Evolutionary conservation across 805 yeast species (phyloP), one percentile per base, ranked within the genome.

Genomic region (Wickerhamiella spandovensis): DNA sequence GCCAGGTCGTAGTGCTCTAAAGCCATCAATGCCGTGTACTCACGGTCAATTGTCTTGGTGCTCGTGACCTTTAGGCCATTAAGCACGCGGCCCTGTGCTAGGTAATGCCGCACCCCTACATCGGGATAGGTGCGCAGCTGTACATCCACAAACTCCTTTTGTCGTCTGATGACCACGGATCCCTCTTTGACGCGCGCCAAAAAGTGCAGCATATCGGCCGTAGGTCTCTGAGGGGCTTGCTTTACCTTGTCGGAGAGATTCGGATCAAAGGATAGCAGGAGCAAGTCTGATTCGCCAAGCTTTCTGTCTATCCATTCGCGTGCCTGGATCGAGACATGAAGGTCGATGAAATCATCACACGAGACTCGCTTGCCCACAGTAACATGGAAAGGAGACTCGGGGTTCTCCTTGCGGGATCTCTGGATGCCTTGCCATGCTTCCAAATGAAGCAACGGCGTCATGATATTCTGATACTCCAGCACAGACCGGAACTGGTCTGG

Each of bases 371-470:
- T 84, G 3, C 95, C 97, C 18, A 89, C 69, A 2, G 77, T 68
- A 2, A 89, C 58, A 28, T 73, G 74, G 62, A 89, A 82, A 0
- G 95, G 88, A 5, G 58, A 66, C 46, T 75, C 76, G 35, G 61
- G 60, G 15, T 69, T 67, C 17, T 84, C 77, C 47, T 77, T 78
- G 54, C 83, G 79, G 0, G 92, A 79, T 4, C 85, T 73, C 56
- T 79, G 82, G 24, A 92, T 76, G 0, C 86, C 83, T 60, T 89
- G 95, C 97, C 97, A 94, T 55, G 95, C 84, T 67, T 92, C 99
- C 41, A 90, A 67, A 62, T 89, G 67, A 43, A 92, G 68, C 43
- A 92, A 70, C 0, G 98, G 98, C 56, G 81, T 84, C 64, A 86
- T 82, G 1, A 76, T 72, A 35, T 71, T 69, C 46, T 75, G 76